Evolutionary conservation across 1,139 yeast species (phyloP), one percentile per base, ranked within the genome.

Genomic region (Keqinozyma sinolaborantium): DNA sequence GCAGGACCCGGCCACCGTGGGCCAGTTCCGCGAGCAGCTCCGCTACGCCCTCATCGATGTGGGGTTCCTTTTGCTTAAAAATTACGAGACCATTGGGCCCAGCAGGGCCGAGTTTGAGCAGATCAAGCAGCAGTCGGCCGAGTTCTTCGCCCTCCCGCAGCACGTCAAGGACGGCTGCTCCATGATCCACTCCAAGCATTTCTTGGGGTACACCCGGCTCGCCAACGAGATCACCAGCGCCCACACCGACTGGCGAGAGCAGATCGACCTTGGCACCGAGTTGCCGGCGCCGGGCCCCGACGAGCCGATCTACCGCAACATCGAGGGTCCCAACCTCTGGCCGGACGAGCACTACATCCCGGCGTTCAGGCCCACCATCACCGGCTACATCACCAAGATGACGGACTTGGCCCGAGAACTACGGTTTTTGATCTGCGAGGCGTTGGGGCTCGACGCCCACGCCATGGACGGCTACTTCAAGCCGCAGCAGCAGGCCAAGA

Each of bases 291-390:
- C 80, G 0, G 49, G 46, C 3, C 41, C 56, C 13, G 66, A 53
- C 10, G 73, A 64, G 15, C 82, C 81, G 0, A 42, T 73, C 12
- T 80, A 79, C 59, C 56, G 63, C 34, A 74, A 77, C 40, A 63
- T 80, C 32, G 79, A 76, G 40, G 87, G 87, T 0, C 86, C 87
- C 9, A 78, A 78, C 42, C 53, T 70, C 35, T 80, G 81, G 79
- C 81, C 84, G 0, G 70, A 70, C 28, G 62, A 59, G 14, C 30
- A 46, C 3, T 53, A 51, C n/a, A 54, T 75, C 2, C 85, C 85
- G 1, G 50, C 63, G 1, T 79, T 79, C 49, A 56, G 70, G 37
- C 61, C 64, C 0, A 60, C 60, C 0, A 68, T 79, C 3, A 56
- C 61, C 19, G 50, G 51, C 14, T 77, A 77, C 45, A 68, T 78